Evolutionary conservation across 345 rosid genomes (phyloP), one percentile per base, ranked within the genome.

Genomic region (thale cress (Arabidopsis thaliana)): DNA sequence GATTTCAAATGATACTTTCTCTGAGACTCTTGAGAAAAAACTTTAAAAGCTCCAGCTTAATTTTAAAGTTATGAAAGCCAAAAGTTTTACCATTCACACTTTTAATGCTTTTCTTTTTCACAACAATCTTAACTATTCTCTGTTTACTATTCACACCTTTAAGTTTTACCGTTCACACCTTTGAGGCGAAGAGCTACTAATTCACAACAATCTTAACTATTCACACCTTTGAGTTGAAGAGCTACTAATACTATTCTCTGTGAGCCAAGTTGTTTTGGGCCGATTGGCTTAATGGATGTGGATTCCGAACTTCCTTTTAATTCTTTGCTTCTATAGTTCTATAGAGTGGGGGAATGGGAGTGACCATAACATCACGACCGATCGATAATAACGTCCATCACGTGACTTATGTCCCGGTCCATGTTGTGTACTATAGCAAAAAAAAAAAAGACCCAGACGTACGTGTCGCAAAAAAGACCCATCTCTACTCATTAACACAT

Each of bases 381-480:
- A 33, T 10, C 30, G 11, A 28, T 28, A 28, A 28, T 10, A 20
- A 16, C 13, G 55, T 51, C 14, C 25, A 50, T 50, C 13, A 50
- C 28, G 11, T 51, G 57, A 10, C 13, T 24, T 51, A 8, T 33
- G 10, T 13, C 45, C 33, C 30, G 44, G 44, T 62, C 50, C 45
- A 14, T 0, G 20, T 51, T 20, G 76, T 51, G 61, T 62, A 44
- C 7, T 49, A 38, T 33, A 41, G 44, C 38, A 44, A 9, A 42
- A 32, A 63, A 14, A 65, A 71, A 71, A 33, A 13, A 16, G 4
- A 16, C 20, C 50, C 28, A 38, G 41, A 42, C 61, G 52, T 46
- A 59, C 55, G 79, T 75, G 74, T 75, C 68, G 24, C 56, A 30
- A 60, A 51, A 41, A n/a, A 42, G 50, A 67, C 36, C 38, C 69